Evolutionary conservation across 495 filamentous ascomycete species (phyloP).

Genomic region (Massariosphaeria phaeospora): DNA sequence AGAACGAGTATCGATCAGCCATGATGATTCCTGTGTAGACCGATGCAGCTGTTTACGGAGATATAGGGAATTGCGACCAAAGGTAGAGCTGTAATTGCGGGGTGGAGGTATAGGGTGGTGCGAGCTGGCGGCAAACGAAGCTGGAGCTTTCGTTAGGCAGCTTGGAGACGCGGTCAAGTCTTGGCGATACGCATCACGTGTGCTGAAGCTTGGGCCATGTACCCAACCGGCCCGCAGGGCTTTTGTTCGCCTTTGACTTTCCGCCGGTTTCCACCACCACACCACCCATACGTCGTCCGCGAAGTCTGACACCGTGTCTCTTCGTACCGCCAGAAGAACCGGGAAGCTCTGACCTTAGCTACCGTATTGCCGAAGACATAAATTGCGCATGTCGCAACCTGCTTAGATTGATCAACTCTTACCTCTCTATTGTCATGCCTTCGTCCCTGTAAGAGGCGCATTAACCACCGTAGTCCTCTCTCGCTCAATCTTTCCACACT

Average conservation of each 20-base stretch:
- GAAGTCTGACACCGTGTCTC: constrained; percentile 6
- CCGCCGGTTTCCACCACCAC: constrained; percentile 3
- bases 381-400: too few relatives aligned
- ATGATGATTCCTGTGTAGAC: constrained; percentile 49
- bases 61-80: neutral
- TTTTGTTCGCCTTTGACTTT: constrained; percentile 15
- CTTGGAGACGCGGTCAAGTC: constrained; percentile 5
- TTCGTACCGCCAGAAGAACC: neutral
- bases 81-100: neutral
- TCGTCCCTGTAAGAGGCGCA: neutral
- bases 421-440: neutral
- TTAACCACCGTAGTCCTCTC: neutral
- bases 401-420: neutral
- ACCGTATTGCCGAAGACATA: too few relatives aligned
- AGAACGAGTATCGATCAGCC: constrained; percentile 99
- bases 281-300: neutral
- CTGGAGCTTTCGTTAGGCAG: constrained; percentile 30
- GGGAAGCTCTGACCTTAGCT: too few relatives aligned
- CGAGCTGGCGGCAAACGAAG: constrained; percentile 4
- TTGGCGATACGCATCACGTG: constrained; percentile 11
- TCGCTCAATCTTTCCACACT: neutral
- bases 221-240: too few relatives aligned
- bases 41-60: too few relatives aligned
- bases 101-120: neutral
- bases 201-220: constrained; percentile 20